Evolutionary conservation across 2,329 filamentous ascomycete genomes (phyloP).

Genomic region (Neofusicoccum ribis): DNA sequence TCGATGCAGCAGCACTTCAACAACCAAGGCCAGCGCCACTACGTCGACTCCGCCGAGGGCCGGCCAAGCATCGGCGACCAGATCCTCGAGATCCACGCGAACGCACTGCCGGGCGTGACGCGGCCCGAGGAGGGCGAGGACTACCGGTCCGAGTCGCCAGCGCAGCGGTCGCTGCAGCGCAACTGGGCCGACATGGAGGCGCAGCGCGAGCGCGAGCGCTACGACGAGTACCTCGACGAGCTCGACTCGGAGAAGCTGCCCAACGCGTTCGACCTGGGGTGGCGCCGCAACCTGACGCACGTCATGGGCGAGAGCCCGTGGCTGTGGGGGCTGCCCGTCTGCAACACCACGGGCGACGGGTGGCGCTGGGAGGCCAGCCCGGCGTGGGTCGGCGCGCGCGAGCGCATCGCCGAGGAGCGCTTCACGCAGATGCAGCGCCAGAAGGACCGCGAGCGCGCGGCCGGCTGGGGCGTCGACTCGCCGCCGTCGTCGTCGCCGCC

Average conservation of each 20-base stretch:
- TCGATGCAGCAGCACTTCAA: conserved; percentile 65
- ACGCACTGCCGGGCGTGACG: conserved; percentile 76
- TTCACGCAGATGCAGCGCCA: conserved; percentile 51
- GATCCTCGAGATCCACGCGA: conserved; percentile 77
- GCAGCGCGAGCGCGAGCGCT: conserved; percentile 66
- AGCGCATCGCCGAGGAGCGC: conserved; percentile 53
- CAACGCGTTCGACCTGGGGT: conserved; percentile 90
- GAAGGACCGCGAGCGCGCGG: conserved; percentile 62
- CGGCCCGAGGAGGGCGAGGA: conserved; percentile 71
- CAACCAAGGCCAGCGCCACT: conserved; percentile 39
- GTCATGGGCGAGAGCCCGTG: conserved; percentile 74
- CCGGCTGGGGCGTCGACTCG: conserved; percentile 62
- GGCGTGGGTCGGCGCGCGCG: conserved; percentile 72
- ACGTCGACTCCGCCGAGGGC: conserved; percentile 32
- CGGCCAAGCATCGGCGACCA: conserved; percentile 60
- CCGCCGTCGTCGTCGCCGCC: neutral
- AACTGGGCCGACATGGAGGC: conserved; percentile 34
- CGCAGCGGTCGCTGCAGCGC: conserved; percentile 46
- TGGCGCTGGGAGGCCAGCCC: conserved; percentile 90
- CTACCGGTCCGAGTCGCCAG: conserved; percentile 36
- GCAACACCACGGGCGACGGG: conserved; percentile 85
- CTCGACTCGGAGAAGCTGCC: conserved; percentile 84
- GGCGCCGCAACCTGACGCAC: conserved; percentile 74
- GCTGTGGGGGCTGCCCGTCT: conserved; percentile 78
- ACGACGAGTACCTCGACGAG: conserved; percentile 83